Conservation (phyloP, 2,329 filamentous ascomycete genomes). For the Fusarium anthophilum region DNA sequence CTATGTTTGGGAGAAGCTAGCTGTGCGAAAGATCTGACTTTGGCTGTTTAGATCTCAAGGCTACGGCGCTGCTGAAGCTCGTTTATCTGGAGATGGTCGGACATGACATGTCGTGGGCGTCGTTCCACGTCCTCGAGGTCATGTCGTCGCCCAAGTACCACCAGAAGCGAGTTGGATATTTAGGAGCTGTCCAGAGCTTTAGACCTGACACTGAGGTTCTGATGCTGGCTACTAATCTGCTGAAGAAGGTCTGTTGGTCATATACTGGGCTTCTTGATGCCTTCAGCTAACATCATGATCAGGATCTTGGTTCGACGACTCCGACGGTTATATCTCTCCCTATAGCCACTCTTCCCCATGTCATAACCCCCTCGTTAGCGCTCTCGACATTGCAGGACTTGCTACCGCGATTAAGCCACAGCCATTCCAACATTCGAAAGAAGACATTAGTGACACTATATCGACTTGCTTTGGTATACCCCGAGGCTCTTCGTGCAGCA, state of each 20-base stretch:
- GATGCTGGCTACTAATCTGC: conserved; percentile 94
- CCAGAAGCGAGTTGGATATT: conserved; percentile 94
- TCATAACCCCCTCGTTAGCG: conserved; percentile 91
- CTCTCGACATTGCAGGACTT: conserved; percentile 89
- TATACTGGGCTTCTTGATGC: not conserved
- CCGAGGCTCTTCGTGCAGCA: conserved; percentile 87
- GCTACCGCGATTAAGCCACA: conserved; percentile 86
- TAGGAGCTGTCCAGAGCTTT: conserved; percentile 96
- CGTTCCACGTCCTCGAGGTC: conserved; percentile 97
- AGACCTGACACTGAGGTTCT: conserved; percentile 94
- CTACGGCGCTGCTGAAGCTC: conserved; percentile 92
- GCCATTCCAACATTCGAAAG: conserved; percentile 85
- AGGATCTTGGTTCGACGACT: conserved; percentile 77
- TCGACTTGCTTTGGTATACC: conserved; percentile 92
- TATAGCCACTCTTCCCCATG: conserved; percentile 89
- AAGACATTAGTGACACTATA: conserved; percentile 97
- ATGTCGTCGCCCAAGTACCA: conserved; percentile 97
- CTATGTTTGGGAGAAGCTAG: not conserved
- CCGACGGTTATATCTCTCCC: conserved; percentile 85
- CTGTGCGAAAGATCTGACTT: not conserved
- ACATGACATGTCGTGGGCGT: conserved; percentile 99
- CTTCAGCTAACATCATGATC: not conserved
- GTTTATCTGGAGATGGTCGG: conserved; percentile 99
- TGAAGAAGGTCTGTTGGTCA: conserved; percentile 78
- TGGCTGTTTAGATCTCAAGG: conserved; percentile 80